phyloP scores from a whole-genome alignment of 139 green algal genomes.

The Nannochloris sp. region DNA sequence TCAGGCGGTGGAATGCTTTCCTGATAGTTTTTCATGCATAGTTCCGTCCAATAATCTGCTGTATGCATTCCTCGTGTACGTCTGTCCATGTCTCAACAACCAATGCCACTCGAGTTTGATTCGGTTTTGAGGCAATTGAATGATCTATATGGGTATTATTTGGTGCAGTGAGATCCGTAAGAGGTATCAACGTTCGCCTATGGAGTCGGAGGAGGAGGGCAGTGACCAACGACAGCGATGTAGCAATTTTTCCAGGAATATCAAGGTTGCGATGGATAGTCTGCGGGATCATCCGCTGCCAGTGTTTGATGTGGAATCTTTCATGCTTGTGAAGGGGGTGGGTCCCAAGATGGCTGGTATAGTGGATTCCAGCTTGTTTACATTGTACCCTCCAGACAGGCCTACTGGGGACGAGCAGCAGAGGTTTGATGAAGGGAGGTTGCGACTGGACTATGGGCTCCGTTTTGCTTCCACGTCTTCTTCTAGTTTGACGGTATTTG shows the following conservation, averaged over 20 bases:
- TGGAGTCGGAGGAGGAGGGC: not conserved
- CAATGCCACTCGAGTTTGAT: not conserved
- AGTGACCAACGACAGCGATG: not conserved
- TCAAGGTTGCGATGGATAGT: slow-evolving; percentile 9
- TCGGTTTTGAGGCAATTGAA: no score
- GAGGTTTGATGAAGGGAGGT: not conserved
- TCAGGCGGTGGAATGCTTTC: no score
- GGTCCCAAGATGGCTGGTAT: slow-evolving; percentile 16
- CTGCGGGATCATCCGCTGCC: slow-evolving; percentile 10
- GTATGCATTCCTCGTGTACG: not conserved
- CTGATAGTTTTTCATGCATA: not conserved
- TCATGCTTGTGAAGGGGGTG: slow-evolving; percentile 11
- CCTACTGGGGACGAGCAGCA: slow-evolving; percentile 17
- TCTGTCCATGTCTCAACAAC: not conserved
- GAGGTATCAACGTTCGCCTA: no score
- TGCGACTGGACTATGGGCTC: no score
- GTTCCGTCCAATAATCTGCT: not conserved
- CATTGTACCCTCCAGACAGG: slow-evolving; percentile 15
- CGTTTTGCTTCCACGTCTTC: not conserved
- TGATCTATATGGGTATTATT: no score
- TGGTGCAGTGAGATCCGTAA: no score
- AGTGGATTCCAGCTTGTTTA: slow-evolving; percentile 15
- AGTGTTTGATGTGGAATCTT: slow-evolving; percentile 10
- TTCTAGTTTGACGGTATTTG: not conserved
- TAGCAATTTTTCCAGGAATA: slow-evolving; percentile 4